Base-by-base conservation (phyloP, 129 eudicot genomes). In the Artemisia tridentata region DNA sequence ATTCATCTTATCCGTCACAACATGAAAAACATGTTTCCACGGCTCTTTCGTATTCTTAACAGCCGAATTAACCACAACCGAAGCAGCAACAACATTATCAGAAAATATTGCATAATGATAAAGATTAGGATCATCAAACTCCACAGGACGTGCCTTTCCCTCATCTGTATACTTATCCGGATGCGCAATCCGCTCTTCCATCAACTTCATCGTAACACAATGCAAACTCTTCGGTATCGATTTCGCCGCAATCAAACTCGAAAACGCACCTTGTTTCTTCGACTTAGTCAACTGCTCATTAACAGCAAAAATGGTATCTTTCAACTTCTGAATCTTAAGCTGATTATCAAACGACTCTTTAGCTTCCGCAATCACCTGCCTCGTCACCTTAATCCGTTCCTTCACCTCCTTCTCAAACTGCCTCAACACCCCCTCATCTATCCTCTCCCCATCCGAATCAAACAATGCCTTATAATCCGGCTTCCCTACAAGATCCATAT, bases 21-120 rank as follows among this genome's bases (percentile, higher is more conserved):
- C 69, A 64, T 64, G 69, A 4, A 61, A 61, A 29, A 61, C 66
- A 29, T 61, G 66, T 7, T 61, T 61, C 19, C 20, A 29, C 0
- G 69, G 69, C 69, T 64, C 69, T 11, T 64, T 64, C 13, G 69
- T 64, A 27, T 64, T 64, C 69, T 64, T 64, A 41, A 64, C 69
- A 64, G 69, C 69, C 4, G 69, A 64, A 64, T 64, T 64, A 17
- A 64, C 69, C 54, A 64, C 69, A 41, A 64, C 69, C 1, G 69
- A 64, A 18, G 69, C 69, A 64, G 69, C 69, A 14, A 64, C 10
- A 11, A 64, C 69, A 8, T 64, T 64, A 64, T 64, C 69, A 41
- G 69, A 64, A 17, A 64, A 64, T 17, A 64, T 64, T 11, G 69
- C 69, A 4, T 64, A 64, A 17, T 64, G 69, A 64, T 64, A 64